These are phyloP conservation scores for Neurospora sp. DNA, from an alignment of 495 filamentous ascomycete genomes.

Conservation along the genomic window DNA sequence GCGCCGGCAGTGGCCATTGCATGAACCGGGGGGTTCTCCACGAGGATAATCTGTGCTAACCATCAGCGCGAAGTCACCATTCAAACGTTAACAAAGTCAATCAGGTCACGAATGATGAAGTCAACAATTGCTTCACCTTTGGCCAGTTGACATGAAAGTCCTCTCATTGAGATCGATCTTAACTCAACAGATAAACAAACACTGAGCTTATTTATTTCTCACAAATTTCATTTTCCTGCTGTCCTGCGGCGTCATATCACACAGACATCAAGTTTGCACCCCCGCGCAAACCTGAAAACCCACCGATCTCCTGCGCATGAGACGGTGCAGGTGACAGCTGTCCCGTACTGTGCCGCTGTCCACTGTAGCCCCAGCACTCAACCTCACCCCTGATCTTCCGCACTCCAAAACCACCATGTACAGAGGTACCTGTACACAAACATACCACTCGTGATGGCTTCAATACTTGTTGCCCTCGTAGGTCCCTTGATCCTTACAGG, in stretches of 20 bases:
- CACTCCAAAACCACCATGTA: neutral
- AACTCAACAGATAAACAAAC: neutral
- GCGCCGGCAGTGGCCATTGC: neutral
- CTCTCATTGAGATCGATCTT: too few species aligned
- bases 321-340: neutral
- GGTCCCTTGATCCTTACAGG: neutral
- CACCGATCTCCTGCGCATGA: neutral
- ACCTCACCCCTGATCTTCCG: neutral
- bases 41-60: slow-evolving; percentile 12
- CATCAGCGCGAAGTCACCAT: neutral
- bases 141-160: neutral
- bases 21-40: neutral
- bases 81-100: slow-evolving; percentile 9
- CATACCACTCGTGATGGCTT: neutral
- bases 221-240: neutral
- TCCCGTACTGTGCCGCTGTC: neutral
- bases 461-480: neutral
- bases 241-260: neutral
- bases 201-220: neutral
- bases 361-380: neutral
- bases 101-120: neutral
- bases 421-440: neutral
- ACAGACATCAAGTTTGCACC: neutral
- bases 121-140: neutral
- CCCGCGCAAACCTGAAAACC: neutral